Base-by-base conservation (phyloP, 495 filamentous ascomycete genomes). In the Barbatosphaeria neglecta region DNA sequence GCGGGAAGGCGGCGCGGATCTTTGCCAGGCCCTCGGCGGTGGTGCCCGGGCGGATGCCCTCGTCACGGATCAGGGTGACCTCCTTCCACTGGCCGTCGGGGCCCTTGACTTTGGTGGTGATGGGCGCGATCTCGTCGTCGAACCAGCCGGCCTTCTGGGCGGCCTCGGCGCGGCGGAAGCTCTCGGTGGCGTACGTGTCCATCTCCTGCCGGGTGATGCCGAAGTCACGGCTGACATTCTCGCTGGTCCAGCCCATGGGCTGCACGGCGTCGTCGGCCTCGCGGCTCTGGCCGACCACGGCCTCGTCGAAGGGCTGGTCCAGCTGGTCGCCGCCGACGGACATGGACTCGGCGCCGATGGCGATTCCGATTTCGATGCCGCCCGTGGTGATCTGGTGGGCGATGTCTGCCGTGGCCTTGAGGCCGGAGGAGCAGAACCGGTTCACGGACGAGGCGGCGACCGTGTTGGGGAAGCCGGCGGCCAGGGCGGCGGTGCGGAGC, bases 161-260 rank as follows among this genome's bases (percentile, higher is more conserved):
- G 20, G 56, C 68, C 70, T 98, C 92, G 17, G 92, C 92, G 25
- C 88, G 80, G 48, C 77, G 76, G 69, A 85, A 96, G 10, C 80
- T 86, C 71, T 93, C 86, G 8, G 85, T 85, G 0, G 92, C 87
- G 62, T 81, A 96, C 46, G 76, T 66, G 62, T 98, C 92, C 62
- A 95, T 87, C 50, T 60, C 58, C 58, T 90, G 81, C 38, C 92
- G 78, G 1, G 79, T 65, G 56, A 98, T 81, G 48, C 82, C 75
- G 60, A 98, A 98, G 68, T 96, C 90, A 43, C 76, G 79, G 40
- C 80, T 87, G n/a, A 98, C 86, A 54, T 98, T 96, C 72, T 98
- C 92, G 10, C 82, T 87, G 0, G 92, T 98, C 79, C 95, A 92
- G 0, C 92, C 92, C 92, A 98, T 98, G 23, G 88, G 81, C 74